Evolutionary conservation across 2,329 filamentous ascomycete species (phyloP).

Genomic region (Dothistroma pini): DNA sequence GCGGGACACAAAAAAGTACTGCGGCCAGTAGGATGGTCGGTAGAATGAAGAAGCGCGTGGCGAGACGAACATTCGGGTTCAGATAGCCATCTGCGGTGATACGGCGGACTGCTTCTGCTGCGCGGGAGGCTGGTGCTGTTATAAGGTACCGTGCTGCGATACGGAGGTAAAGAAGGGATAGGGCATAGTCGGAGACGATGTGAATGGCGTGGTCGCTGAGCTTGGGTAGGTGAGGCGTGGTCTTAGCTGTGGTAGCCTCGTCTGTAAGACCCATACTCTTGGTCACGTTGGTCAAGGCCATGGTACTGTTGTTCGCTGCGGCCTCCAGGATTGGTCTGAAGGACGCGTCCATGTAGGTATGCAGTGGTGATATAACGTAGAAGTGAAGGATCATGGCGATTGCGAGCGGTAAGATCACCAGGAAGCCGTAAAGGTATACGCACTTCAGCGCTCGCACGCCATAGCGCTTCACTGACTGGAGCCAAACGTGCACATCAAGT

Average conservation of each 20-base stretch:
- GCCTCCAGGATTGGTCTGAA: constrained; percentile 16
- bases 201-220: constrained; percentile 66
- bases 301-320: constrained; percentile 12
- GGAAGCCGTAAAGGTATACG: constrained; percentile 69
- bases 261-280: neutral
- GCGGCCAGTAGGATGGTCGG: constrained; percentile 63
- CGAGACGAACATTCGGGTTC: constrained; percentile 70
- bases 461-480: constrained; percentile 22
- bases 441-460: constrained; percentile 49
- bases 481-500: constrained; percentile 25
- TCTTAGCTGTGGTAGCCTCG: neutral
- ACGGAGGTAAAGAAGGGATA: constrained; percentile 87
- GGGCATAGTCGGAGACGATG: constrained; percentile 88
- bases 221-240: constrained; percentile 15
- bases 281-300: neutral
- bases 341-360: constrained; percentile 61
- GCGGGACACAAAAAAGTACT: constrained; percentile 62
- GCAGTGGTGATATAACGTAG: constrained; percentile 81
- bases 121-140: constrained; percentile 64
- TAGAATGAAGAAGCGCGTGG: constrained; percentile 83
- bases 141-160: constrained; percentile 68
- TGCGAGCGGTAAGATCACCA: constrained; percentile 76
- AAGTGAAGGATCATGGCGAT: constrained; percentile 79
- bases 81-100: constrained; percentile 68
- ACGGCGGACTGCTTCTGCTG: constrained; percentile 69